Evolutionary conservation across 305 asterid species (phyloP).

Genomic region (Fraxinus floribunda): DNA sequence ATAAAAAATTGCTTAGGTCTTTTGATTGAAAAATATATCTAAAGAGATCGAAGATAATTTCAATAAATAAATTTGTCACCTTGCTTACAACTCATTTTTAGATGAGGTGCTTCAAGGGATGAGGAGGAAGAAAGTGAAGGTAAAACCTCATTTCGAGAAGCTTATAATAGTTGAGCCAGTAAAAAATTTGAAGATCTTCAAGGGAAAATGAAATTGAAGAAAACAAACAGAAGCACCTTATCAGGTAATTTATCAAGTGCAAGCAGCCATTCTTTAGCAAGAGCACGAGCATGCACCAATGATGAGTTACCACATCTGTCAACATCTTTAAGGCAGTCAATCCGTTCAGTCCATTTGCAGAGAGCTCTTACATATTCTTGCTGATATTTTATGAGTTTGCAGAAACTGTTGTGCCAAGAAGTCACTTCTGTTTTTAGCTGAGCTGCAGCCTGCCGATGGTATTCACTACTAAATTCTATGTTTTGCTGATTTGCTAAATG

Average conservation of each 20-base stretch:
- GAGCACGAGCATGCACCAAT: slow-evolving; percentile 31
- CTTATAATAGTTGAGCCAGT: neutral
- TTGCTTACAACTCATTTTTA: neutral
- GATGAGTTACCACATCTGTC: slow-evolving; percentile 35
- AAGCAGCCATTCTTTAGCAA: slow-evolving; percentile 53
- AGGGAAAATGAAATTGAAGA: neutral
- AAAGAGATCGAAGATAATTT: neutral
- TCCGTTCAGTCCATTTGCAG: slow-evolving; percentile 57
- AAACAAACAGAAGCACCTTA: slow-evolving; percentile 46
- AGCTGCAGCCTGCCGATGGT: slow-evolving; percentile 65
- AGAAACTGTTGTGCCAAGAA: slow-evolving; percentile 66
- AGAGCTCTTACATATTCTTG: slow-evolving; percentile 57
- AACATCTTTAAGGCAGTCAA: slow-evolving; percentile 34
- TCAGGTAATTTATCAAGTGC: slow-evolving; percentile 61
- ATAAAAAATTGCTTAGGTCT: neutral
- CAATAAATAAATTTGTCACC: neutral
- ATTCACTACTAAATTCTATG: slow-evolving; percentile 57
- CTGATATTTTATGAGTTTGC: slow-evolving; percentile 62
- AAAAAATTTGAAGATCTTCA: neutral
- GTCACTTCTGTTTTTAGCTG: slow-evolving; percentile 76
- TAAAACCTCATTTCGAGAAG: neutral
- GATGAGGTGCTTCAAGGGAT: neutral
- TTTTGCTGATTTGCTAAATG: slow-evolving; percentile 48
- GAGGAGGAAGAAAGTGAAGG: neutral
- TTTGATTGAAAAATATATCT: neutral